Evolutionary conservation across 768 basidiomycete genomes (phyloP), one percentile per base, ranked within the genome.

Genomic region (Lentinula raphanica): DNA sequence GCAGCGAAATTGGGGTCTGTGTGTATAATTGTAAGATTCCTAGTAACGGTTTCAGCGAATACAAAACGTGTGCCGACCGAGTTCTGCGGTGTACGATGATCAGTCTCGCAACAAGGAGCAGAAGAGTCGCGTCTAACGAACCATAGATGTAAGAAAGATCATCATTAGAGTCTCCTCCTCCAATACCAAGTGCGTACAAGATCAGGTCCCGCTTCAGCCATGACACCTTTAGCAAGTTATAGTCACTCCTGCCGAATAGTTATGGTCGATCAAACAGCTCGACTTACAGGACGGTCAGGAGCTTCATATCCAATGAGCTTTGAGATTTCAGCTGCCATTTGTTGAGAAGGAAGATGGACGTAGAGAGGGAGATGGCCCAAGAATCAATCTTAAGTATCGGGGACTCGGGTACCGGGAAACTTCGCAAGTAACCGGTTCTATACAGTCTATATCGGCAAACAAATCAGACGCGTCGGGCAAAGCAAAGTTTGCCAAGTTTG

Each of bases 201-300:
- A 94, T 72, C 17, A 93, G 73, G 71, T 94, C 92, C 51, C 91
- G 83, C 71, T 86, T 85, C 67, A 89, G 92, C 92, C 92, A 94
- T 1, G 81, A 71, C 25, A 91, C 92, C 90, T 92, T 46, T 3
- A 21, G 27, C 25, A 12, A 19, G n/a, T n/a, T n/a, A n/a, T n/a
- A n/a, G n/a, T n/a, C n/a, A n/a, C n/a, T n/a, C n/a, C n/a, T n/a
- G n/a, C n/a, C n/a, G n/a, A n/a, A n/a, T n/a, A n/a, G n/a, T n/a
- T n/a, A n/a, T n/a, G 7, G 29, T 13, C 39, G 19, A 32, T 25
- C 42, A 49, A n/a, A 29, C 23, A 15, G 35, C 5, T n/a, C 15
- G 21, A 72, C 79, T 54, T 62, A 91, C 88, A 32, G 83, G 80
- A 58, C 78, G 77, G 55, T 83, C 76, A 6, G 76, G 71, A 5